Base-by-base conservation (phyloP, 805 yeast genomes). In the Ogataea kodamae region DNA sequence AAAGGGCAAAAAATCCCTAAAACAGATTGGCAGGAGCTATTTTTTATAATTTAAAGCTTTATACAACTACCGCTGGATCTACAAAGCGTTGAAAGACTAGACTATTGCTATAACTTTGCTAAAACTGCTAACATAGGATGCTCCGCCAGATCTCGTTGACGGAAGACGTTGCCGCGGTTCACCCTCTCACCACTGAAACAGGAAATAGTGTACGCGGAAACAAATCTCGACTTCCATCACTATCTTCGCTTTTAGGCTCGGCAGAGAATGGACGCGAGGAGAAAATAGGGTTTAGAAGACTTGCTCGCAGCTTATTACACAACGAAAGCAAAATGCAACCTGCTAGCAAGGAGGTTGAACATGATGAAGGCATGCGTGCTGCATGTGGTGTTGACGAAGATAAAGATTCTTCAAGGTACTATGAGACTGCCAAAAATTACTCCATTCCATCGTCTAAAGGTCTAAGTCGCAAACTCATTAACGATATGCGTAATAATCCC, bases 221-320 rank as follows among this genome's bases (percentile, higher is more conserved):
- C 24, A 46, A 30, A 18, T 43, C 51, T 3, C 27, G 47, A 9
- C 34, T 43, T 4, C 46, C 51, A 1, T 43, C 51, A 14, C 36
- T 46, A 17, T 41, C 42, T 4, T 42, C 51, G 3, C 23, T 46
- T 9, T 30, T 48, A n/a, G 52, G 46, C 18, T 35, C 45, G 5
- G 43, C 43, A 5, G 48, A 42, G 10, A 43, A 41, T 29, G 31
- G 33, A 12, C 41, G 39, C 12, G 54, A 46, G 10, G 54, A 52
- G 18, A 47, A 47, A 26, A 21, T 44, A 18, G 44, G 55, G 9
- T 47, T 54, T 15, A 40, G 55, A 34, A 43, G 47, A 34, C 33
- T 53, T 9, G 59, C 59, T 10, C 48, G 43, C 33, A 50, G 43
- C 23, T 35, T 53, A 12, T 30, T 49, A 5, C 46, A 48, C 30